A percentile compares a stretch with the other conserved stretches of the same genome.
phyloP scores from a whole-genome alignment of 192 early-diverging fungal genomes.

The Podila minutissima region DNA sequence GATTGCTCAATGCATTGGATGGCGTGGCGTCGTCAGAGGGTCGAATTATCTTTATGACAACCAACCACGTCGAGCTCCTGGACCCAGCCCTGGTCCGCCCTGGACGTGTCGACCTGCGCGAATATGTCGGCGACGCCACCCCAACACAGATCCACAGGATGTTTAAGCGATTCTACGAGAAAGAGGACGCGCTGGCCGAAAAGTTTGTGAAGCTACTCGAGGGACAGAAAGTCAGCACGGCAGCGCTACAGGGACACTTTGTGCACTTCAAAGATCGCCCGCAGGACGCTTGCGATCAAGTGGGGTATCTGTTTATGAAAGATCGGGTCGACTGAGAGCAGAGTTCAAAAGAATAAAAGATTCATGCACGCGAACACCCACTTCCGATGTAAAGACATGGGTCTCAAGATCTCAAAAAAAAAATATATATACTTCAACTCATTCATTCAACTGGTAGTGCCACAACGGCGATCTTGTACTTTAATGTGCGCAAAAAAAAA shows the following conservation, averaged over 20 bases:
- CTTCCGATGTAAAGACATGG: too few relatives aligned
- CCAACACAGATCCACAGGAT: slow-evolving; percentile 73
- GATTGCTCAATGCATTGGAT: slow-evolving; percentile 89
- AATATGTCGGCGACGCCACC: slow-evolving; percentile 79
- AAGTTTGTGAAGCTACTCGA: slow-evolving; percentile 70
- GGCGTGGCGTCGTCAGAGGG: slow-evolving; percentile 89
- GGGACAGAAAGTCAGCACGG: slow-evolving; percentile 77
- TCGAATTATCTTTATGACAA: slow-evolving; percentile 92
- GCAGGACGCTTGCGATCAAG: slow-evolving; percentile 69
- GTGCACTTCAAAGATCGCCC: slow-evolving; percentile 85
- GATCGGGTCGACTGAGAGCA: slow-evolving; percentile 6
- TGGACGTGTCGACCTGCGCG: slow-evolving; percentile 81
- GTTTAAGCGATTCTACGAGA: slow-evolving; percentile 85
- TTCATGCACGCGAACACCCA: too few relatives aligned
- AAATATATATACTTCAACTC: too few relatives aligned
- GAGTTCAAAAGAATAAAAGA: too few relatives aligned
- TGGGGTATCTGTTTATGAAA: slow-evolving; percentile 11
- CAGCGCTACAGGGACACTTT: slow-evolving; percentile 96
- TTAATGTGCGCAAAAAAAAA: too few relatives aligned
- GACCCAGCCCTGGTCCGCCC: slow-evolving; percentile 85
- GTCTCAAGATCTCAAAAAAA: too few relatives aligned
- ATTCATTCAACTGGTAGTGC: too few relatives aligned
- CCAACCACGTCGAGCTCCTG: slow-evolving; percentile 83
- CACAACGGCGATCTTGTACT: too few relatives aligned
- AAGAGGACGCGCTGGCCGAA: slow-evolving; percentile 66